phyloP scores from a whole-genome alignment of 2,329 filamentous ascomycete species.

The Colletotrichum tropicale region DNA sequence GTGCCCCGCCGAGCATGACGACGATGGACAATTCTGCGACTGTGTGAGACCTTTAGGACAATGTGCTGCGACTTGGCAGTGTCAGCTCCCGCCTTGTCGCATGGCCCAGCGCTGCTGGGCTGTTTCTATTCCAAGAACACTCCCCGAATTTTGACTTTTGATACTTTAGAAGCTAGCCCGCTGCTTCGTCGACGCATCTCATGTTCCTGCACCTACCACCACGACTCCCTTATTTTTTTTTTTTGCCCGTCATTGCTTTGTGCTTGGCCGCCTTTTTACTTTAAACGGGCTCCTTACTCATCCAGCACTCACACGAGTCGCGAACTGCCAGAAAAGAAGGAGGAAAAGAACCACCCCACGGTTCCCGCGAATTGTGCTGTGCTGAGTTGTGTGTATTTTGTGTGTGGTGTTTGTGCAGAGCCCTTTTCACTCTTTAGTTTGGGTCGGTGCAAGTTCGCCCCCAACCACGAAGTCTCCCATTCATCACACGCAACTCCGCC shows the following conservation, averaged over 20 bases:
- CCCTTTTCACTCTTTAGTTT: neutral
- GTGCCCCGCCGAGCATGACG: constrained; percentile 10
- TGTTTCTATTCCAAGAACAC: constrained; percentile 15
- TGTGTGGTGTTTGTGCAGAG: neutral
- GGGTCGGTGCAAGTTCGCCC: constrained; percentile 2
- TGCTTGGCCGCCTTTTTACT: neutral
- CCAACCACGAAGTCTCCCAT: neutral
- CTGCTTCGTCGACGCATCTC: constrained; percentile 1
- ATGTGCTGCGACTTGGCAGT: constrained; percentile 20
- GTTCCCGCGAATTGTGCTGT: neutral
- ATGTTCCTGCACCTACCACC: neutral
- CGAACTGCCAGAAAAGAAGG: neutral
- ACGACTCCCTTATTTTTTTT: neutral
- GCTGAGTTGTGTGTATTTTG: neutral
- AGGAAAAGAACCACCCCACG: neutral
- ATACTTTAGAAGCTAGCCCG: constrained; percentile 2
- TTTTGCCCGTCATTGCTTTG: neutral
- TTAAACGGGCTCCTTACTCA: constrained; percentile 1
- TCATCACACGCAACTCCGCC: constrained; percentile 15
- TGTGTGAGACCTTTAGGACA: constrained; percentile 14
- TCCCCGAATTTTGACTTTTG: constrained; percentile 3
- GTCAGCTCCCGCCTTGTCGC: constrained; percentile 13
- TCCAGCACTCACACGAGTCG: neutral
- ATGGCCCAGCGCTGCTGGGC: constrained; percentile 1
- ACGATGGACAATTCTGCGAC: constrained; percentile 16